Evolutionary conservation across 495 filamentous ascomycete species (phyloP).

Genomic region (Penicillium fimorum): DNA sequence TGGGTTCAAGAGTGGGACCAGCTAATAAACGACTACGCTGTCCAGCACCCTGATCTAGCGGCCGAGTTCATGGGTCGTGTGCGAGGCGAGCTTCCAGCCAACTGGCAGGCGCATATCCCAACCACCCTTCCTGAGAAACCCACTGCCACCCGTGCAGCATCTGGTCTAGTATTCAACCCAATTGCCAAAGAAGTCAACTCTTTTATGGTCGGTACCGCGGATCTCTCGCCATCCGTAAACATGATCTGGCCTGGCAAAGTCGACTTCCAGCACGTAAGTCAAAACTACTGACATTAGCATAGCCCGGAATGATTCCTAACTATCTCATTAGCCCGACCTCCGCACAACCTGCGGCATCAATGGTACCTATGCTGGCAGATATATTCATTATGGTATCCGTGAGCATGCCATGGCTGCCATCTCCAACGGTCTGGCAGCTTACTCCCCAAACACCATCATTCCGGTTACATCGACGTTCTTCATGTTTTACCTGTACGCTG

Average conservation of each 20-base stretch:
- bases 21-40: conserved; percentile 40
- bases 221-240: conserved; percentile 57
- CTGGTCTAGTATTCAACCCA: conserved; percentile 51
- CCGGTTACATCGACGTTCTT: conserved; percentile 56
- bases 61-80: conserved; percentile 48
- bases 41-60: conserved; percentile 45
- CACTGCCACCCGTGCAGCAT: conserved; percentile 49
- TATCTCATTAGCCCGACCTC: conserved; percentile 35
- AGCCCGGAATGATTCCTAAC: neutral
- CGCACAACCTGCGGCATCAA: conserved; percentile 46
- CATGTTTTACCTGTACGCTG: conserved; percentile 63
- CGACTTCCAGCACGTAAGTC: conserved; percentile 52
- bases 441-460: conserved; percentile 47
- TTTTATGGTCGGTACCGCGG: conserved; percentile 60
- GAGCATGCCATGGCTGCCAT: conserved; percentile 56
- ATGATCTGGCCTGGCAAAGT: conserved; percentile 55
- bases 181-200: conserved; percentile 44
- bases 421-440: conserved; percentile 55
- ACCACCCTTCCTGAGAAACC: conserved; percentile 44
- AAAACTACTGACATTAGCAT: neutral
- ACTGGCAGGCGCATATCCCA: conserved; percentile 48
- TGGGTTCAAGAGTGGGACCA: conserved; percentile 47
- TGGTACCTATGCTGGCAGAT: conserved; percentile 51
- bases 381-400: conserved; percentile 54
- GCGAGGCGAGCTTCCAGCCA: conserved; percentile 42